phyloP scores from a whole-genome alignment of 352 stramenopile species.

The Phytophthora citricola region DNA sequence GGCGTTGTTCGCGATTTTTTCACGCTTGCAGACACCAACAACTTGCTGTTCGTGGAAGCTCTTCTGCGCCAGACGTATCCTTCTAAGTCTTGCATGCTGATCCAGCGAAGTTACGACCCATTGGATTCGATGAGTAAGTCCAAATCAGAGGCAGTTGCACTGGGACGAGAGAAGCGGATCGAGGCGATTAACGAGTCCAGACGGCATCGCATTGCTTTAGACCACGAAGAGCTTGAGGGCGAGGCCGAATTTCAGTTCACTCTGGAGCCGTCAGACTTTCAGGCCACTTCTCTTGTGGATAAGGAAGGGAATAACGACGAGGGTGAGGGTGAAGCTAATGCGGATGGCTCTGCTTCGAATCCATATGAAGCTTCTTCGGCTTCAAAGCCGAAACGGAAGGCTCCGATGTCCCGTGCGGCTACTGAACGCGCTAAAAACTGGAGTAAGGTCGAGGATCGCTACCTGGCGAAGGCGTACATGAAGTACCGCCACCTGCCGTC shows the following conservation, averaged over 20 bases:
- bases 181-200: constrained; percentile 68
- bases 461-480: constrained; percentile 78
- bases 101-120: constrained; percentile 81
- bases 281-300: constrained; percentile 55
- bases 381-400: constrained; percentile 36
- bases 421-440: constrained; percentile 78
- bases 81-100: constrained; percentile 67
- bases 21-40: constrained; percentile 77
- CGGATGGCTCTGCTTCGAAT: constrained; percentile 7
- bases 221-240: constrained; percentile 81
- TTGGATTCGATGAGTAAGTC: constrained; percentile 70
- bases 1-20: constrained; percentile 85
- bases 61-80: constrained; percentile 79
- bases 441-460: constrained; percentile 85
- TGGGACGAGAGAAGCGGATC: constrained; percentile 66
- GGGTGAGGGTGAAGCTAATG: constrained; percentile 35
- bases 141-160: constrained; percentile 62
- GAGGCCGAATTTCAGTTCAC: constrained; percentile 85
- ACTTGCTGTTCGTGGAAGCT: constrained; percentile 80
- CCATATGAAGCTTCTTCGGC: constrained; percentile 11
- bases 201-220: constrained; percentile 71
- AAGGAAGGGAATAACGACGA: constrained; percentile 45
- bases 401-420: constrained; percentile 36
- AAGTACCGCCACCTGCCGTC: constrained; percentile 85
- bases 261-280: constrained; percentile 67